These are phyloP conservation scores for Cyberlindnera suaveolens DNA, from an alignment of 805 yeast species.

Conservation along the genomic window DNA sequence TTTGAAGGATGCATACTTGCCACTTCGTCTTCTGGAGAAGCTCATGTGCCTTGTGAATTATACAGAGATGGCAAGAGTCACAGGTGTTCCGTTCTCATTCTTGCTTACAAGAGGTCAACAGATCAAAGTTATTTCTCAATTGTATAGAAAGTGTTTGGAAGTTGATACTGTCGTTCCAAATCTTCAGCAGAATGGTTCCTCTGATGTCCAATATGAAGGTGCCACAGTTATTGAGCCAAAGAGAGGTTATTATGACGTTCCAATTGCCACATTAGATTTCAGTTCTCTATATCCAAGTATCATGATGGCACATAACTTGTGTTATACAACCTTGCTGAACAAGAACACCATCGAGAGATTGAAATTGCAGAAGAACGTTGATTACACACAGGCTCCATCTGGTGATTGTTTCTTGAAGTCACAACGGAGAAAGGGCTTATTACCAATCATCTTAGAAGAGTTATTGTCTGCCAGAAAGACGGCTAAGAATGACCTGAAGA, in stretches of 20 bases:
- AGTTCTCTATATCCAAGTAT: conserved; percentile 96
- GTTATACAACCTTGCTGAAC: conserved; percentile 85
- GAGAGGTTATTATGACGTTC: conserved; percentile 93
- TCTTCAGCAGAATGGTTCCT: conserved; percentile 65
- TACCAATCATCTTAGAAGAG: conserved; percentile 89
- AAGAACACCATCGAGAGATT: conserved; percentile 62
- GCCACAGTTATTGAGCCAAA: conserved; percentile 97
- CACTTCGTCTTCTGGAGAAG: conserved; percentile 81
- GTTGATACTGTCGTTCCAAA: conserved; percentile 89
- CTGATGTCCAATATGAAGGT: conserved; percentile 94
- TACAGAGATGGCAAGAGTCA: conserved; percentile 99
- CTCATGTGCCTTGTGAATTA: conserved; percentile 95
- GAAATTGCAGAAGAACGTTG: conserved; percentile 59
- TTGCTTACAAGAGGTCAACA: conserved; percentile 92
- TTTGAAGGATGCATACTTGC: conserved; percentile 91
- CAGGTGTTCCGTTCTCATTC: conserved; percentile 95
- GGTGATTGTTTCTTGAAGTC: conserved; percentile 84
- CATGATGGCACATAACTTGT: conserved; percentile 98
- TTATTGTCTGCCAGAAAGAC: conserved; percentile 85
- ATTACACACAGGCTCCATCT: conserved; percentile 83
- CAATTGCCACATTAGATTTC: conserved; percentile 97
- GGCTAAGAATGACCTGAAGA: conserved; percentile 85
- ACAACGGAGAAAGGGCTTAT: conserved; percentile 66
- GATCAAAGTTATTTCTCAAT: conserved; percentile 92
- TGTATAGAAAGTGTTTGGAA: conserved; percentile 86